Conservation (phyloP, 306 rosid genomes). For the Prinsepia uniflora region DNA sequence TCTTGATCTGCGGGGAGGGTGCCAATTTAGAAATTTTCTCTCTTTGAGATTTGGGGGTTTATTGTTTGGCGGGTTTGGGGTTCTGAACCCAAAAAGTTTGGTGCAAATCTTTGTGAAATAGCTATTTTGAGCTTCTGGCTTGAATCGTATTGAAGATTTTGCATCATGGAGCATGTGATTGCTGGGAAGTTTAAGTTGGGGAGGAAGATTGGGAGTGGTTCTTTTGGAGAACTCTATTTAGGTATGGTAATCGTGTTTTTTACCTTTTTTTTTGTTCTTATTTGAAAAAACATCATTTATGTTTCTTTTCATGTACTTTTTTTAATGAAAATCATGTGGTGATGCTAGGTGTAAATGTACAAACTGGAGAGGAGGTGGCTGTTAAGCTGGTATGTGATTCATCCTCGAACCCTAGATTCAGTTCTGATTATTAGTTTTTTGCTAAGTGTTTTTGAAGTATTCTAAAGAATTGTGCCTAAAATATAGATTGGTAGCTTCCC, state of each 20-base stretch:
- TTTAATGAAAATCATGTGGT: conserved; percentile 21
- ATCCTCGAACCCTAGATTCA: conserved; percentile 2
- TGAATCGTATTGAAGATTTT: conserved; percentile 35
- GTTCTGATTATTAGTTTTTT: conserved; percentile 19
- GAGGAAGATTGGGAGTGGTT: conserved; percentile 98
- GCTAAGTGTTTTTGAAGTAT: conserved; percentile 8
- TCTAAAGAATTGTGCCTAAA: neutral
- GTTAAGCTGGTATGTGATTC: conserved; percentile 83
- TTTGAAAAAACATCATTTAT: neutral
- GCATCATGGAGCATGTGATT: conserved; percentile 88
- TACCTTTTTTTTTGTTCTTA: neutral
- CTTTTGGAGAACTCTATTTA: conserved; percentile 97
- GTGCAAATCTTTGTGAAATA: conserved; percentile 31
- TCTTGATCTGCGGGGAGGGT: conserved; percentile 20
- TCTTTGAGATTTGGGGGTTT: conserved; percentile 28
- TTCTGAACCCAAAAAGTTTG: conserved; percentile 41
- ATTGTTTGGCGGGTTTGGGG: conserved; percentile 27
- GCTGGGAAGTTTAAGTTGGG: conserved; percentile 91
- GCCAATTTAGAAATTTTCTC: conserved; percentile 23
- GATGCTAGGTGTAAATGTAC: conserved; percentile 73
- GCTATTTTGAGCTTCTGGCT: conserved; percentile 30
- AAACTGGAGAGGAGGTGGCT: conserved; percentile 99
- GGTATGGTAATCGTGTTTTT: conserved; percentile 33
- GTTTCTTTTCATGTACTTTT: conserved; percentile 13
- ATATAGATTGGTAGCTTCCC: neutral